Percentiles rank a stretch among this genome's conserved stretches.
Conservation (phyloP, 176 grass and related monocot species). For the Cenchrus americanus region DNA sequence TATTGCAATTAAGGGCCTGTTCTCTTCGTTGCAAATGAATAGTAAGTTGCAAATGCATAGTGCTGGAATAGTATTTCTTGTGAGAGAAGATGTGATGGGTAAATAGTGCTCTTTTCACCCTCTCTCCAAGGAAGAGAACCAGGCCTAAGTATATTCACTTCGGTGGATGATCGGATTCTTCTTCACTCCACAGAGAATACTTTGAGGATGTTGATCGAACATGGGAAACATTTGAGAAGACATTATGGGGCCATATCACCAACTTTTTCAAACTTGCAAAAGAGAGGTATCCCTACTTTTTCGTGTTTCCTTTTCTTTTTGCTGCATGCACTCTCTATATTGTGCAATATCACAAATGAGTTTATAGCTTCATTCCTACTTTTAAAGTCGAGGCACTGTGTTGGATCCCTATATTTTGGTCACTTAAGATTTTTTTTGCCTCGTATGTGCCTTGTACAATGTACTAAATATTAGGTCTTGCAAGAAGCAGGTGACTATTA, state of each 20-base stretch:
- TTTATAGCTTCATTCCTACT: slow-evolving; percentile 10
- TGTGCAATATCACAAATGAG: slow-evolving; percentile 17
- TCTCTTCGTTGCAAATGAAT: too few relatives aligned
- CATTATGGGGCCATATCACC: slow-evolving; percentile 78
- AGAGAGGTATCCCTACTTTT: slow-evolving; percentile 66
- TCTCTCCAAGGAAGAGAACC: too few relatives aligned
- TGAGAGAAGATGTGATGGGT: too few relatives aligned
- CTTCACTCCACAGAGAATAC: slow-evolving; percentile 77
- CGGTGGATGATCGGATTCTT: slow-evolving; percentile 39
- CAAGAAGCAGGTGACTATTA: slow-evolving; percentile 1
- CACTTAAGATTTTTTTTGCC: not conserved
- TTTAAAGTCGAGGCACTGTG: slow-evolving; percentile 28
- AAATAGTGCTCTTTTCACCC: too few relatives aligned
- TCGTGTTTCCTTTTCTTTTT: not conserved
- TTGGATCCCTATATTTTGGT: slow-evolving; percentile 25
- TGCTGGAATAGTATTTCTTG: too few relatives aligned
- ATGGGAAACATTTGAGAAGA: slow-evolving; percentile 99
- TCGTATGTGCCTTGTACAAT: slow-evolving; percentile 13
- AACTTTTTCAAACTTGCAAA: slow-evolving; percentile 94
- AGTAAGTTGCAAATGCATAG: too few relatives aligned
- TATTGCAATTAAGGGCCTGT: slow-evolving; percentile 14
- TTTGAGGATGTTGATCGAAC: slow-evolving; percentile 97
- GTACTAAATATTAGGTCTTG: slow-evolving; percentile 29
- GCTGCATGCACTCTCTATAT: slow-evolving; percentile 8
- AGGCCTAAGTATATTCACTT: not conserved